phyloP scores from a whole-genome alignment of 495 filamentous ascomycete genomes.

The Cercophora sp. region DNA sequence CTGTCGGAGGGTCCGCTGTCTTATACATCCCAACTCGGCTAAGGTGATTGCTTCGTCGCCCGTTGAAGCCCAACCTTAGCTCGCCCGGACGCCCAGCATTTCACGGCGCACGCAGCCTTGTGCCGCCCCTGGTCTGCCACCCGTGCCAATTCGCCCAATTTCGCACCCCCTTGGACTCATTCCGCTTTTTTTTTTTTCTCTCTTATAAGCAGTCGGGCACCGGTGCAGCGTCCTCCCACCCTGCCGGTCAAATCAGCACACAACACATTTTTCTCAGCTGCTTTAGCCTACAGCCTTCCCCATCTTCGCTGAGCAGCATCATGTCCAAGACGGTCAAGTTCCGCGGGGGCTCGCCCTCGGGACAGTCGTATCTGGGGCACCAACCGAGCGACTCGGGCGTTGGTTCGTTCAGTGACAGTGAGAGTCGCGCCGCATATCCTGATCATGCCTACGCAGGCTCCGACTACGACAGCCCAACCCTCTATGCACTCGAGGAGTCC shows the following conservation, averaged over 20 bases:
- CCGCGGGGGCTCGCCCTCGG: constrained; percentile 26
- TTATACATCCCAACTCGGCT: constrained; percentile 14
- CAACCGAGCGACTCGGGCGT: constrained; percentile 36
- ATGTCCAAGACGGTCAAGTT: constrained; percentile 37
- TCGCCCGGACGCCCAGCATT: constrained; percentile 12
- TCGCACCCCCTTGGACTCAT: constrained; percentile 16
- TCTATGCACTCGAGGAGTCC: constrained; percentile 22
- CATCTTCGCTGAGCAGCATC: constrained; percentile 10
- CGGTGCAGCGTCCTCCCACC: constrained; percentile 25
- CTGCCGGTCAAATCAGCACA: constrained; percentile 39
- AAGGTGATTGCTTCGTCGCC: constrained; percentile 6
- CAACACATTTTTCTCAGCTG: constrained; percentile 34
- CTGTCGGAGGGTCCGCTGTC: constrained; percentile 19
- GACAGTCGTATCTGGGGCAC: constrained; percentile 27
- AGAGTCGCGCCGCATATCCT: constrained; percentile 23
- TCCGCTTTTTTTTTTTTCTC: constrained; percentile 22
- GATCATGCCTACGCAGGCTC: constrained; percentile 21
- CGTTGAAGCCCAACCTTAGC: constrained; percentile 31
- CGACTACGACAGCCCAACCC: constrained; percentile 21
- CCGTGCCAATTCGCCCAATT: constrained; percentile 27
- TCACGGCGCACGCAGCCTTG: constrained; percentile 22
- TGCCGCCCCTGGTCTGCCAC: constrained; percentile 14
- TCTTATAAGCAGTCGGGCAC: constrained; percentile 36
- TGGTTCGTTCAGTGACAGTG: constrained; percentile 33
- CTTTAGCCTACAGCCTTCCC: constrained; percentile 24